A percentile compares a stretch with the other conserved stretches of the same genome.
phyloP scores from a whole-genome alignment of 2,329 filamentous ascomycete species.

The Dissoconium aciculare region DNA sequence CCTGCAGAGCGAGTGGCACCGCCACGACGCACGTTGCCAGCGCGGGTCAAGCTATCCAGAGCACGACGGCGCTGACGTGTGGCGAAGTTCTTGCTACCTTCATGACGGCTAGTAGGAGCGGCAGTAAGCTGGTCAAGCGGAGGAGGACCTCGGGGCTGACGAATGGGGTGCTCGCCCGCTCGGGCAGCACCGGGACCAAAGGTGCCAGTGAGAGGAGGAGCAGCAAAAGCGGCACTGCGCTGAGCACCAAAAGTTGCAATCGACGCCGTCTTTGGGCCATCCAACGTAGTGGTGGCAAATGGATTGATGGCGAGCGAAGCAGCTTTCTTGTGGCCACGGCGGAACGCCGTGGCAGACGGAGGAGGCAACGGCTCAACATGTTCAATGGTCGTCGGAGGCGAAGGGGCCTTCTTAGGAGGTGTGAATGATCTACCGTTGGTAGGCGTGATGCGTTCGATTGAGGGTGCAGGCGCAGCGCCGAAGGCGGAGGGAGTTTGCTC shows the following conservation, averaged over 20 bases:
- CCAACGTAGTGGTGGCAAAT: conserved; percentile 40
- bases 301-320: conserved; percentile 52
- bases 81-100: conserved; percentile 95
- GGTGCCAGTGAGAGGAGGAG: conserved; percentile 64
- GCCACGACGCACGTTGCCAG: conserved; percentile 65
- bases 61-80: conserved; percentile 83
- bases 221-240: conserved; percentile 42
- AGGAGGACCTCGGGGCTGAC: conserved; percentile 85
- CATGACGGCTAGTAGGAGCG: conserved; percentile 81
- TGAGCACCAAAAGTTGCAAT: conserved; percentile 33
- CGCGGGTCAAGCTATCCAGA: conserved; percentile 78
- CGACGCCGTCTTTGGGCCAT: conserved; percentile 57
- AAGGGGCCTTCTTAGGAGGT: conserved; percentile 47
- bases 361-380: conserved; percentile 62
- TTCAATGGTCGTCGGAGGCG: conserved; percentile 43
- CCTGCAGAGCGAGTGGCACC: conserved; percentile 51
- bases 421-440: conserved; percentile 47
- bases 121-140: conserved; percentile 77
- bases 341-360: conserved; percentile 81
- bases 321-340: conserved; percentile 81
- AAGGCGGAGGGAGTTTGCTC: conserved; percentile 41
- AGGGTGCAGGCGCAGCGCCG: conserved; percentile 67
- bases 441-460: conserved; percentile 36
- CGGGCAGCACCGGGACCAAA: conserved; percentile 89
- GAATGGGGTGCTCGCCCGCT: conserved; percentile 83